A percentile compares a stretch with the other conserved stretches of the same genome.
Conservation (phyloP, 768 basidiomycete genomes). For the Suillus subalutaceus region DNA sequence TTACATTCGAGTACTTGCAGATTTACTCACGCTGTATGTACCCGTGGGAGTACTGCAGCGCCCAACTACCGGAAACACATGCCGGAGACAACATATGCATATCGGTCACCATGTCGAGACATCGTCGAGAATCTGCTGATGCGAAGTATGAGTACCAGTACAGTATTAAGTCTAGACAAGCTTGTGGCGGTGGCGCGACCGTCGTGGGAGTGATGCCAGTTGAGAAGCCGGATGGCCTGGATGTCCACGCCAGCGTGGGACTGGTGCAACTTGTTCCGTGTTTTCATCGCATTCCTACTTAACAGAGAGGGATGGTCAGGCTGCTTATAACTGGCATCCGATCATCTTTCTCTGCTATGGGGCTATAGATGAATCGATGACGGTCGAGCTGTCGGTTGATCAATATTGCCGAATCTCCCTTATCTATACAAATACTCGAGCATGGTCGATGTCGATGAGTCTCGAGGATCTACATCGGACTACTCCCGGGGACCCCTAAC, state of each 20-base stretch:
- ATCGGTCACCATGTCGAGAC: neutral
- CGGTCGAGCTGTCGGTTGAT: neutral
- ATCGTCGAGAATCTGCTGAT: neutral
- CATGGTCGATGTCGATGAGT: neutral
- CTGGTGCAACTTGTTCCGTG: neutral
- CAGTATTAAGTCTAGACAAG: neutral
- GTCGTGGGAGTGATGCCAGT: neutral
- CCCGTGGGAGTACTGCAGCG: neutral
- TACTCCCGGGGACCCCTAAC: neutral
- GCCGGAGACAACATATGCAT: neutral
- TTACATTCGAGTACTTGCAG: neutral
- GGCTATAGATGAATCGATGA: neutral
- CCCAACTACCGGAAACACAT: neutral
- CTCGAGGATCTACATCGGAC: neutral
- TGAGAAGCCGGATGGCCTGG: neutral
- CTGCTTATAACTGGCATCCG: neutral
- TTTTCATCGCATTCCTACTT: neutral
- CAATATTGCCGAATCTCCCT: neutral
- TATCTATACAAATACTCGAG: no score
- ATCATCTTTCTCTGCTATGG: neutral
- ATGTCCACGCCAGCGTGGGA: neutral
- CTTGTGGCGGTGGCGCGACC: neutral
- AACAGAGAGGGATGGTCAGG: slow-evolving; percentile 1
- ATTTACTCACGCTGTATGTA: neutral
- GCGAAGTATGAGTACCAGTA: neutral